Evolutionary conservation across 331 rosid genomes (phyloP).

Genomic region (Quercus lobata): DNA sequence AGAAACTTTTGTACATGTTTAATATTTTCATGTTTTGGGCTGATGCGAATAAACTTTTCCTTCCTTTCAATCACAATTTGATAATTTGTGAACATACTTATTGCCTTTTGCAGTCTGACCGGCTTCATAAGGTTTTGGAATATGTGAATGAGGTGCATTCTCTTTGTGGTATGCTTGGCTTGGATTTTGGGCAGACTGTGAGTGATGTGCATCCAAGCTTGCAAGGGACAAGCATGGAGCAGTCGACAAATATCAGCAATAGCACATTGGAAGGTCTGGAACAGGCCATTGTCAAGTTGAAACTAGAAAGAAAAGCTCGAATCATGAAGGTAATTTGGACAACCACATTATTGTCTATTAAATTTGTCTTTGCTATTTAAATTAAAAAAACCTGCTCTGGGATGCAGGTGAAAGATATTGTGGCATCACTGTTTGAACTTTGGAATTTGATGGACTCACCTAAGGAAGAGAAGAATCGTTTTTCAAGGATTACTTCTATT

Average conservation of each 20-base stretch:
- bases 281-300: conserved; percentile 62
- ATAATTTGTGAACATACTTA: conserved; percentile 1
- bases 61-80: not conserved
- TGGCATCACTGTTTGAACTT: conserved; percentile 63
- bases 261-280: conserved; percentile 92
- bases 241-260: conserved; percentile 79
- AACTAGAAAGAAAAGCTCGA: conserved; percentile 69
- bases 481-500: conserved; percentile 53
- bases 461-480: conserved; percentile 65
- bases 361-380: not conserved
- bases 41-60: not conserved
- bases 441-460: conserved; percentile 99
- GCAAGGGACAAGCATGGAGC: conserved; percentile 62
- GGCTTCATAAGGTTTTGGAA: conserved; percentile 88
- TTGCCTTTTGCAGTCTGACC: conserved; percentile 64
- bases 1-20: not conserved
- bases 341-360: not conserved
- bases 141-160: conserved; percentile 86
- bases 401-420: conserved; percentile 81
- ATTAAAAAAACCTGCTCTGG: not conserved
- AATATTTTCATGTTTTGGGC: not conserved
- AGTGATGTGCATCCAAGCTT: conserved; percentile 92
- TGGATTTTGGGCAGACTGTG: conserved; percentile 87
- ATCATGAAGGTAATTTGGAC: conserved; percentile 55
- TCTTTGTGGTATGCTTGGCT: conserved; percentile 80